phyloP scores from a whole-genome alignment of 2,329 filamentous ascomycete genomes.

The Aspergillus niger region DNA sequence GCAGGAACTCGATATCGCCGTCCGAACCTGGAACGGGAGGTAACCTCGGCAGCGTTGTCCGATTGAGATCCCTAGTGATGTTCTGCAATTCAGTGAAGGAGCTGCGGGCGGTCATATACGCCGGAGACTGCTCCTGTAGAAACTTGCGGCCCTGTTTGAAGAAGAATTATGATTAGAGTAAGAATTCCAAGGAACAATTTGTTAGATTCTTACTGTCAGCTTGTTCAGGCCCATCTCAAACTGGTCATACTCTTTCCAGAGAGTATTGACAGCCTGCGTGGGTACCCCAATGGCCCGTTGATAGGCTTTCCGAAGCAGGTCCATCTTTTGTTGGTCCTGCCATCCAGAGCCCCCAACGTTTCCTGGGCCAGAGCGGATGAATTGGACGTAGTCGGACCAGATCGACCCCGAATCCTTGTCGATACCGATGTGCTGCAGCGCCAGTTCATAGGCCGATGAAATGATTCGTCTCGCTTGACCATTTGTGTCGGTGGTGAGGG shows the following conservation, averaged over 20 bases:
- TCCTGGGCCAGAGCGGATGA: slow-evolving; percentile 85
- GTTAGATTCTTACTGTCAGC: slow-evolving; percentile 63
- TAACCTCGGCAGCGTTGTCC: slow-evolving; percentile 76
- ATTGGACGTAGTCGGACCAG: slow-evolving; percentile 94
- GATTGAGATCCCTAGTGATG: slow-evolving; percentile 72
- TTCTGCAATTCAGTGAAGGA: slow-evolving; percentile 90
- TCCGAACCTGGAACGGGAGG: slow-evolving; percentile 84
- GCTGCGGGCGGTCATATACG: slow-evolving; percentile 94
- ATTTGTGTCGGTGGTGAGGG: slow-evolving; percentile 75
- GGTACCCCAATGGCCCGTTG: slow-evolving; percentile 87
- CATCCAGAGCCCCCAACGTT: slow-evolving; percentile 81
- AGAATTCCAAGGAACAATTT: not conserved
- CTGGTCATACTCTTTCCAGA: slow-evolving; percentile 98
- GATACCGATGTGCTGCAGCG: slow-evolving; percentile 83
- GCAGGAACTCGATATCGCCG: slow-evolving; percentile 78
- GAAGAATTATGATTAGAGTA: slow-evolving; percentile 12
- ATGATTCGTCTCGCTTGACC: slow-evolving; percentile 77
- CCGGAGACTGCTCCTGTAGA: slow-evolving; percentile 85
- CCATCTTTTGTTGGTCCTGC: slow-evolving; percentile 99
- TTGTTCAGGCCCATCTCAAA: slow-evolving; percentile 96
- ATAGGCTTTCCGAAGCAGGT: slow-evolving; percentile 86
- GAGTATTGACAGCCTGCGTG: slow-evolving; percentile 74
- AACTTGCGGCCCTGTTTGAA: slow-evolving; percentile 78
- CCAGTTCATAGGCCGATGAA: slow-evolving; percentile 86
- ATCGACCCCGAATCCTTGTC: slow-evolving; percentile 87